Base-by-base conservation (phyloP, 768 basidiomycete genomes). In the Steccherinum ochraceum region DNA sequence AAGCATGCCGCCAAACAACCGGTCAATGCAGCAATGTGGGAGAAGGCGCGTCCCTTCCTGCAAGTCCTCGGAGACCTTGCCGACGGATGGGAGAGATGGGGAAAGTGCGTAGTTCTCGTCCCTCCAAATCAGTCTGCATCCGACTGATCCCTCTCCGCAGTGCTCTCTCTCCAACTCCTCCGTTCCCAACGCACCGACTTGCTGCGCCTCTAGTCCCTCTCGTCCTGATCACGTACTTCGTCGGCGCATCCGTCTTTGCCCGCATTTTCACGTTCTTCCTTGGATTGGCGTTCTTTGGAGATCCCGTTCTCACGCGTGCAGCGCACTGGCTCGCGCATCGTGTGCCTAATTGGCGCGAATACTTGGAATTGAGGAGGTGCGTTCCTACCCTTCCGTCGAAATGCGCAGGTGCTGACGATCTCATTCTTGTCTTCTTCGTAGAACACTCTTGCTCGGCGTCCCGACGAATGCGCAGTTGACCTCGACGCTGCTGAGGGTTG, bases 401-500 rank as follows among this genome's bases (percentile, higher is more conserved):
- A 7, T 35, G 30, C 19, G 27, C 12, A 44, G 58, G 11, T 11
- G 7, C 24, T 16, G 30, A 35, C 16, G 30, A 35, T 35, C 30
- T 7, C 30, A 16, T 35, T 35, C n/a, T n/a, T n/a, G n/a, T n/a
- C n/a, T n/a, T n/a, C 16, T 12, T 18, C 49, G 11, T 41, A 69
- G 67, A 42, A 63, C 72, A 11, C 54, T 75, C 40, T 62, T 76
- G 23, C 55, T 56, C 2, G 71, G 71, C 18, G 70, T 70, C 0
- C 74, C 74, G 7, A 74, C 73, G 35, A 73, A 76, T 52, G 68
- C 70, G 24, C 74, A 76, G 52, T 67, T 76, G 10, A 59, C 72
- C 12, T 53, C 74, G 19, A 70, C 72, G 7, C 58, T 76, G n/a
- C 62, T 74, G 3, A 67, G 74, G 4, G 59, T 72, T 21, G 72